Percentiles rank a stretch among this genome's conserved stretches.
Conservation (phyloP, 441 rosid genomes). For the Gossypium gossypioides region DNA sequence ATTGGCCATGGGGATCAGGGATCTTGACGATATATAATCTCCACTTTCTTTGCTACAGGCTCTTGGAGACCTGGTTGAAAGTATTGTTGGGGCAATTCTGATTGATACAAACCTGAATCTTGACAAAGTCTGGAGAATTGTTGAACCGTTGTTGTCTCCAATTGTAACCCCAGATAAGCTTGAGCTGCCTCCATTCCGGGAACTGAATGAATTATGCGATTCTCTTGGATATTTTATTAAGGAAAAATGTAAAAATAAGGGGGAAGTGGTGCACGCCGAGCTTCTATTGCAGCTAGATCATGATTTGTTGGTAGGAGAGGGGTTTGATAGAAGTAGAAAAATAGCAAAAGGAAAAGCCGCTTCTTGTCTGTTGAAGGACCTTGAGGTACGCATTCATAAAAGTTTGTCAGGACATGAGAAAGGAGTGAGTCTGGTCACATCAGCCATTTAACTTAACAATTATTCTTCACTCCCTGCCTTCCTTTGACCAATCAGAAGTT, state of each 20-base stretch:
- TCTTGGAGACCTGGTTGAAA: slow-evolving; percentile 89
- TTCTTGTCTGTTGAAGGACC: slow-evolving; percentile 54
- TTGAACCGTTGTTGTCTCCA: slow-evolving; percentile 71
- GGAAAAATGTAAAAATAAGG: slow-evolving; percentile 32
- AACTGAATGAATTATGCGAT: slow-evolving; percentile 68
- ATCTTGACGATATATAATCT: not conserved
- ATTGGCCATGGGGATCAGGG: not conserved
- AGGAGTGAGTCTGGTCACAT: not conserved
- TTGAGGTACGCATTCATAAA: slow-evolving; percentile 43
- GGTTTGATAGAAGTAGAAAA: slow-evolving; percentile 52
- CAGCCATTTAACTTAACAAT: not conserved
- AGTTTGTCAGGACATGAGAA: not conserved
- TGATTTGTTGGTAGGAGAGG: slow-evolving; percentile 53
- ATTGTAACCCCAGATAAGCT: slow-evolving; percentile 78
- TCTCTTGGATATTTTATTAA: slow-evolving; percentile 61
- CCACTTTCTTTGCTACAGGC: slow-evolving; percentile 38
- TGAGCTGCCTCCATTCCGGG: slow-evolving; percentile 68
- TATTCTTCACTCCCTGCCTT: not conserved
- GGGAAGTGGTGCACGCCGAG: slow-evolving; percentile 45
- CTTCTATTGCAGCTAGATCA: slow-evolving; percentile 62
- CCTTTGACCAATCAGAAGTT: not conserved
- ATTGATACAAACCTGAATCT: slow-evolving; percentile 62
- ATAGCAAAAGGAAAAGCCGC: slow-evolving; percentile 82
- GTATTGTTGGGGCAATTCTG: slow-evolving; percentile 77
- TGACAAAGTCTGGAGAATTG: slow-evolving; percentile 69